Conservation (phyloP, 2,329 filamentous ascomycete genomes). For the Penicillium sp. region DNA sequence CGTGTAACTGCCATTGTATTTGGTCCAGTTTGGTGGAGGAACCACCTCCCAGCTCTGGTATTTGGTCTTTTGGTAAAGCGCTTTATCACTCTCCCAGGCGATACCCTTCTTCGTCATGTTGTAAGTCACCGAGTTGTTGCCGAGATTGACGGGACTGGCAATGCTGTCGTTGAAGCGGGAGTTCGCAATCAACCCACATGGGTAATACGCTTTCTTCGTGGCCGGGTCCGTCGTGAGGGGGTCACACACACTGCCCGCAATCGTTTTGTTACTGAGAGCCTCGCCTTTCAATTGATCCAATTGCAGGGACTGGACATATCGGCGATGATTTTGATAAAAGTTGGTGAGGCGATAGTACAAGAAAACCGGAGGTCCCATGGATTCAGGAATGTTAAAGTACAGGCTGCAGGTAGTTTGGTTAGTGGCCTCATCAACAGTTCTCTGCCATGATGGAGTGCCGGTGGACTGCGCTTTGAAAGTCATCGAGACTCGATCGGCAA, state of each 20-base stretch:
- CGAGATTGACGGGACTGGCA: slow-evolving; percentile 57
- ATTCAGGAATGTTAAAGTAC: slow-evolving; percentile 75
- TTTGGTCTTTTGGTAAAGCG: slow-evolving; percentile 71
- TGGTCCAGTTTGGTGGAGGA: slow-evolving; percentile 83
- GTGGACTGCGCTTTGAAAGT: slow-evolving; percentile 64
- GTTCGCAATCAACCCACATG: slow-evolving; percentile 94
- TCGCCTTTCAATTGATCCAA: slow-evolving; percentile 78
- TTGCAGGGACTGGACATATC: slow-evolving; percentile 90
- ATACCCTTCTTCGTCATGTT: slow-evolving; percentile 76
- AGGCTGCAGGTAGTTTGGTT: slow-evolving; percentile 65
- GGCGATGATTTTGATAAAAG: slow-evolving; percentile 98
- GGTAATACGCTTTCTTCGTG: slow-evolving; percentile 76
- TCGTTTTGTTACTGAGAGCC: slow-evolving; percentile 59
- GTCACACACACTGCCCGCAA: slow-evolving; percentile 71
- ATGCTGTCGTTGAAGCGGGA: slow-evolving; percentile 97
- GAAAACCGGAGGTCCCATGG: slow-evolving; percentile 77
- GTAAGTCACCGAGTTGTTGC: slow-evolving; percentile 62
- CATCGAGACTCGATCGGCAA: slow-evolving; percentile 57
- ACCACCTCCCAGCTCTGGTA: slow-evolving; percentile 68
- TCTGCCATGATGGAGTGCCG: slow-evolving; percentile 36
- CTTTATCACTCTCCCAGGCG: slow-evolving; percentile 81
- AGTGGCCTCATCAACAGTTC: slow-evolving; percentile 31
- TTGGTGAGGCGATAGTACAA: slow-evolving; percentile 96
- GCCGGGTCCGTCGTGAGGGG: slow-evolving; percentile 62
- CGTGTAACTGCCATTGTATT: slow-evolving; percentile 72